A percentile compares a stretch with the other conserved stretches of the same genome.
Conservation (phyloP, 208 protist species). For the Trypanosomatidae sp. region DNA sequence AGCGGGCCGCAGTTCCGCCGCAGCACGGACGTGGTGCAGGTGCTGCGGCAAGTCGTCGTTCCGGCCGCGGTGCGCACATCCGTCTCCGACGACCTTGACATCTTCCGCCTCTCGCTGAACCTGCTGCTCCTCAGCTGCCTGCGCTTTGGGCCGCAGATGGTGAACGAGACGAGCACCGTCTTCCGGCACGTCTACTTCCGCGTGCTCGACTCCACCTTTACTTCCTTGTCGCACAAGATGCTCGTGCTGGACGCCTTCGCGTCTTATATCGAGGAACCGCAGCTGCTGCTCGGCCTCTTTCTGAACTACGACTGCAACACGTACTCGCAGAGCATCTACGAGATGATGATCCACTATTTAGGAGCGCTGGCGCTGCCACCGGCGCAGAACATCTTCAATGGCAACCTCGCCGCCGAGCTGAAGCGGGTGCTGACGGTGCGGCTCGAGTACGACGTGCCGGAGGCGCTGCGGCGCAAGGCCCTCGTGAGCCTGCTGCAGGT, state of each 20-base stretch:
- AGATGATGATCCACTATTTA: constrained; percentile 93
- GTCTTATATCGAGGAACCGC: constrained; percentile 93
- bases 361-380: constrained; percentile 48
- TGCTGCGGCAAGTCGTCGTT: constrained; percentile 83
- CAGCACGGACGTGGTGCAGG: constrained; percentile 53
- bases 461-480: constrained; percentile 54
- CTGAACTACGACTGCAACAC: constrained; percentile 99
- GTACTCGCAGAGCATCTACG: constrained; percentile 92
- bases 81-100: constrained; percentile 70
- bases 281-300: constrained; percentile 94
- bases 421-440: constrained; percentile 34
- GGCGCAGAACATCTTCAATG: constrained; percentile 21
- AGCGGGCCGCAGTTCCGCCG: constrained; percentile 88
- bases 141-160: constrained; percentile 90
- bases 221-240: constrained; percentile 86
- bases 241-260: constrained; percentile 88
- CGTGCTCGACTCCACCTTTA: constrained; percentile 88
- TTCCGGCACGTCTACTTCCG: constrained; percentile 93
- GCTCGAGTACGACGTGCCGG: constrained; percentile 55
- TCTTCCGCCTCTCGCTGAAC: constrained; percentile 91
- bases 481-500: constrained; percentile 69
- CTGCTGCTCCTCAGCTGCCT: constrained; percentile 89
- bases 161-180: constrained; percentile 92
- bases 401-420: constrained; percentile 29
- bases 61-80: constrained; percentile 86